These are phyloP conservation scores for Cytospora mali DNA, from an alignment of 2,329 filamentous ascomycete species.

Conservation along the genomic window DNA sequence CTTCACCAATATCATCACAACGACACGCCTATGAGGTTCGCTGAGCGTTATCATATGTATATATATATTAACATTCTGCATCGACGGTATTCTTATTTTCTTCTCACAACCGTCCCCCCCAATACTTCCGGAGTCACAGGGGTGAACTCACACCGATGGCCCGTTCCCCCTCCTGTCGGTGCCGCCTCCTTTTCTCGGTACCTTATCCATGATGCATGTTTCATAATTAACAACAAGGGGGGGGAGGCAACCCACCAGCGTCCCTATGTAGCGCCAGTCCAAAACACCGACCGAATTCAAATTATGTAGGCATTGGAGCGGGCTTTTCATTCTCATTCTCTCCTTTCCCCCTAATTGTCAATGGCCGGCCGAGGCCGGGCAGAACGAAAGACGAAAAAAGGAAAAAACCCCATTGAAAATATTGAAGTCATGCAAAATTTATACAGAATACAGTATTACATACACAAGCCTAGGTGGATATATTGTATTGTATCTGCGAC, in stretches of 20 bases:
- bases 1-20: background rate
- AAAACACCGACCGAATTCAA: constrained; percentile 1
- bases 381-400: too few species aligned
- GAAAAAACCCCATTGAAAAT: too few species aligned
- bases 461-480: too few species aligned
- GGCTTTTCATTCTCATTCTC: background rate
- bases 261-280: constrained; percentile 13
- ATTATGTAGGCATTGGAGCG: background rate
- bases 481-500: too few species aligned
- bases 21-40: background rate
- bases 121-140: constrained; percentile 1
- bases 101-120: background rate
- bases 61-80: too few species aligned
- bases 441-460: too few species aligned
- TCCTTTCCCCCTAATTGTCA: background rate
- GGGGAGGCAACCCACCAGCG: background rate
- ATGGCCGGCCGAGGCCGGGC: background rate
- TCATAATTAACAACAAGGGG: constrained; percentile 17
- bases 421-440: too few species aligned
- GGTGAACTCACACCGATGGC: constrained; percentile 2
- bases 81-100: too few species aligned
- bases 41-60: background rate
- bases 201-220: constrained; percentile 23
- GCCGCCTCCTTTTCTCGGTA: constrained; percentile 24
- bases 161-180: constrained; percentile 13